A percentile compares a stretch with the other conserved stretches of the same genome.
Conservation (phyloP, 306 rosid species). For the Gynostemma pentaphyllum region DNA sequence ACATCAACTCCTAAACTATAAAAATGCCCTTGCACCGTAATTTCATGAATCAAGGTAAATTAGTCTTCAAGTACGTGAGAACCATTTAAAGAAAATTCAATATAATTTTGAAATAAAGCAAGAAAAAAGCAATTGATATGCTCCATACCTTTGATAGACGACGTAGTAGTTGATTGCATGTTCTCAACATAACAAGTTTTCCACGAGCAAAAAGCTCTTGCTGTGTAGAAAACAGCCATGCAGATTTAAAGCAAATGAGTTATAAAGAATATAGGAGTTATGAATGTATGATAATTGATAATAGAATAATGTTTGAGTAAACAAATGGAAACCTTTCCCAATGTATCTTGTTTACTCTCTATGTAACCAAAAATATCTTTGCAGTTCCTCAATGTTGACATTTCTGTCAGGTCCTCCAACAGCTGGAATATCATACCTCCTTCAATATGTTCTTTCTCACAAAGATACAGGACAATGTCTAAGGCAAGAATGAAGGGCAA, state of each 20-base stretch:
- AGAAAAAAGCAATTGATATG: background rate
- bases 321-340: slow-evolving; percentile 60
- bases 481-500: background rate
- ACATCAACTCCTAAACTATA: too few relatives aligned
- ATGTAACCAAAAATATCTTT: slow-evolving; percentile 93
- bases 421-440: slow-evolving; percentile 98
- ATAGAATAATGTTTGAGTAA: background rate
- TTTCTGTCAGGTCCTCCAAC: slow-evolving; percentile 94
- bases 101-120: background rate
- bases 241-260: background rate
- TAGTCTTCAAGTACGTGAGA: background rate
- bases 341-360: slow-evolving; percentile 86
- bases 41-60: background rate
- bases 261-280: background rate
- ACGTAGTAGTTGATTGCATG: slow-evolving; percentile 98
- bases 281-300: slow-evolving; percentile 5
- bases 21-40: background rate
- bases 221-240: slow-evolving; percentile 36
- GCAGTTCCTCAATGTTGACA: slow-evolving; percentile 98
- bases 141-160: slow-evolving; percentile 75
- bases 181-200: slow-evolving; percentile 94
- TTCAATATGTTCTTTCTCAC: slow-evolving; percentile 92
- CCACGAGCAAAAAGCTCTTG: slow-evolving; percentile 97
- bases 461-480: slow-evolving; percentile 88
- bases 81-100: background rate